These are phyloP conservation scores for Colletotrichum musae DNA, from an alignment of 2,329 filamentous ascomycete genomes.

Conservation along the genomic window DNA sequence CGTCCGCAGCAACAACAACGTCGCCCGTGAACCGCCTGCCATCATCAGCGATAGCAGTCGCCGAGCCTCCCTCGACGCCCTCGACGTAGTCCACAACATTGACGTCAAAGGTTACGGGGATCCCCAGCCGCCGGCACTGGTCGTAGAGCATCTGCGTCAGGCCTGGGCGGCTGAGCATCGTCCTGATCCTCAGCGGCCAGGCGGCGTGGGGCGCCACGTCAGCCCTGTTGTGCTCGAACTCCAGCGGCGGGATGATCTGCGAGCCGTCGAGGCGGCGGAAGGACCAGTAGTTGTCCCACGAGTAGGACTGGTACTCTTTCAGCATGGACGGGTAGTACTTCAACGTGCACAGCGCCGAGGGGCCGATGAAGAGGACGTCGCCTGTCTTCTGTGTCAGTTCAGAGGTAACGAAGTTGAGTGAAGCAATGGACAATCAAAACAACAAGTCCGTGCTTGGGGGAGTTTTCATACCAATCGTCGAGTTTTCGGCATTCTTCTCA, in stretches of 20 bases:
- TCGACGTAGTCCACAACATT: constrained; percentile 11
- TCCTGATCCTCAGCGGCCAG: constrained; percentile 22
- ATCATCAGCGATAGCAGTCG: background rate
- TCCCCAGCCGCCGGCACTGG: constrained; percentile 4
- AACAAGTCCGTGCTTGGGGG: background rate
- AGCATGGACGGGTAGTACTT: constrained; percentile 22
- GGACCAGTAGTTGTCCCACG: constrained; percentile 17
- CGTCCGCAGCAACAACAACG: constrained; percentile 24
- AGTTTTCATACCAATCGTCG: constrained; percentile 4
- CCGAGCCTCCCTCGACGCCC: background rate
- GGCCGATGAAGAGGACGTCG: constrained; percentile 18
- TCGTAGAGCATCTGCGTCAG: constrained; percentile 15
- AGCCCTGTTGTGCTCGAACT: constrained; percentile 3
- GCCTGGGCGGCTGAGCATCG: constrained; percentile 15
- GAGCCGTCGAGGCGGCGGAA: constrained; percentile 8
- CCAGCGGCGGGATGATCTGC: background rate
- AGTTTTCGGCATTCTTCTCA: constrained; percentile 12
- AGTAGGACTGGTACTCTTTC: constrained; percentile 8
- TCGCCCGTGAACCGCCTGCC: background rate
- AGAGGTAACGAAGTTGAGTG: no score
- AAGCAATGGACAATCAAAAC: fast-evolving
- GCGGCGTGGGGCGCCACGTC: constrained; percentile 11
- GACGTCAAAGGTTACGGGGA: constrained; percentile 2
- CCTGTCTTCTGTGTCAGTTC: background rate
- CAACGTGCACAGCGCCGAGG: constrained; percentile 1